phyloP scores from a whole-genome alignment of 108 stramenopile species.

The Cyclotella distinguenda region DNA sequence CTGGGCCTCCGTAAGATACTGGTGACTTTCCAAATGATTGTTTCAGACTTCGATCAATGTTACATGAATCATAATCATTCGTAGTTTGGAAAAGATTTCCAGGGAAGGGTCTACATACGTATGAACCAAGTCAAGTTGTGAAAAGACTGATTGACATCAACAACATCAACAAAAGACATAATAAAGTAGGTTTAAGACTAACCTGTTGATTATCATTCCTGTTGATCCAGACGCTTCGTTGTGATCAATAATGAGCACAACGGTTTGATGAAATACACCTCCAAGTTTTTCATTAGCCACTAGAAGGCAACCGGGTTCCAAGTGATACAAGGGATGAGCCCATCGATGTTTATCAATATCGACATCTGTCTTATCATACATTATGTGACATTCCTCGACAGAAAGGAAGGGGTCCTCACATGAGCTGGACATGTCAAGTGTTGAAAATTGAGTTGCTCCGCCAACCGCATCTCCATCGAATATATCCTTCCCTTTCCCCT shows the following conservation, averaged over 20 bases:
- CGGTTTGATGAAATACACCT: conserved; percentile 88
- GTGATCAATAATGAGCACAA: conserved; percentile 86
- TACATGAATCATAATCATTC: conserved; percentile 50
- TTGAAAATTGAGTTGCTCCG: conserved; percentile 45
- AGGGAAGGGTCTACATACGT: conserved; percentile 61
- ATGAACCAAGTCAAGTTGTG: not conserved
- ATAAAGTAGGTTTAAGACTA: conserved; percentile 24
- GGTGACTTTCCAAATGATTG: conserved; percentile 70
- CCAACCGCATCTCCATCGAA: conserved; percentile 70
- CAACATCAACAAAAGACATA: no score
- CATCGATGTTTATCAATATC: conserved; percentile 77
- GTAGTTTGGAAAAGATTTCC: conserved; percentile 71
- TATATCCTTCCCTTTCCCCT: conserved; percentile 41
- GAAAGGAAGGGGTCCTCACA: conserved; percentile 77
- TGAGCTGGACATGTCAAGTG: conserved; percentile 8
- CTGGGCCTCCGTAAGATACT: conserved; percentile 86
- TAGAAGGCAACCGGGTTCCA: conserved; percentile 84
- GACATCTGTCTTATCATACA: conserved; percentile 53
- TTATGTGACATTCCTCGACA: conserved; percentile 72
- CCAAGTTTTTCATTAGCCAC: conserved; percentile 87
- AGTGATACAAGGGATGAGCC: conserved; percentile 78
- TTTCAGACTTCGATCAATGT: conserved; percentile 75
- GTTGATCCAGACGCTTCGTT: conserved; percentile 71
- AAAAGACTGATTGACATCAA: not conserved
- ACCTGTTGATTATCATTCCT: conserved; percentile 89